Conservation (phyloP, 345 rosid species). For the Dimocarpus longan region DNA sequence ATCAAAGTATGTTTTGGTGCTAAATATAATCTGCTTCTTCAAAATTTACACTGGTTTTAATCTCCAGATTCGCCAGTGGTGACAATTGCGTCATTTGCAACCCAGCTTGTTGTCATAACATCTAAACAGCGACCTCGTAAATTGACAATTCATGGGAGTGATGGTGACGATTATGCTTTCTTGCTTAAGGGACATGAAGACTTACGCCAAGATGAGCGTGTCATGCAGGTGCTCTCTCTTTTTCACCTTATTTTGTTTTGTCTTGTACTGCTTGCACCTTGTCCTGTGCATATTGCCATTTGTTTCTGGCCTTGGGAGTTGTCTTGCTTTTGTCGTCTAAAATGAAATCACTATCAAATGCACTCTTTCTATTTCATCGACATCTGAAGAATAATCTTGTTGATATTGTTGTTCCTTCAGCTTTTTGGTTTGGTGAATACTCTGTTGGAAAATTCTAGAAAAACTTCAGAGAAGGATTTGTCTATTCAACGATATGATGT, state of each 20-base stretch:
- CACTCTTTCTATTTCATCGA: not conserved
- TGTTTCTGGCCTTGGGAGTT: not conserved
- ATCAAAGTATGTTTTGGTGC: slow-evolving; percentile 14
- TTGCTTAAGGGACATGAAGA: slow-evolving; percentile 98
- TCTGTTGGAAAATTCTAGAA: slow-evolving; percentile 82
- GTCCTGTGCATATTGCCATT: slow-evolving; percentile 8
- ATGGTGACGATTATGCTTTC: slow-evolving; percentile 91
- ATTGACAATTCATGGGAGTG: slow-evolving; percentile 93
- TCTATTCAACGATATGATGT: slow-evolving; percentile 87
- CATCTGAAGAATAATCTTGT: not conserved
- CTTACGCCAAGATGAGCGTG: slow-evolving; percentile 98
- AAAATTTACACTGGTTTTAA: slow-evolving; percentile 3
- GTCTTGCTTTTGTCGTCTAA: slow-evolving; percentile 3
- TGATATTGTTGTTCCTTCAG: slow-evolving; percentile 42
- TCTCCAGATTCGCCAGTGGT: slow-evolving; percentile 79
- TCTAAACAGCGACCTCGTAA: slow-evolving; percentile 97
- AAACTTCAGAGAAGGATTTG: slow-evolving; percentile 88
- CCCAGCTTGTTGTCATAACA: slow-evolving; percentile 86
- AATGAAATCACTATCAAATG: slow-evolving; percentile 7
- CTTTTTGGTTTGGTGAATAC: slow-evolving; percentile 97
- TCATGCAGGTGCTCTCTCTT: slow-evolving; percentile 82
- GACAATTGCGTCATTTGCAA: slow-evolving; percentile 87
- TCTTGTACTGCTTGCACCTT: slow-evolving; percentile 13
- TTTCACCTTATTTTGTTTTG: slow-evolving; percentile 7
- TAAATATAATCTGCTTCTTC: not conserved